phyloP scores from a whole-genome alignment of 768 basidiomycete genomes.

The Naematelia aurantialba region DNA sequence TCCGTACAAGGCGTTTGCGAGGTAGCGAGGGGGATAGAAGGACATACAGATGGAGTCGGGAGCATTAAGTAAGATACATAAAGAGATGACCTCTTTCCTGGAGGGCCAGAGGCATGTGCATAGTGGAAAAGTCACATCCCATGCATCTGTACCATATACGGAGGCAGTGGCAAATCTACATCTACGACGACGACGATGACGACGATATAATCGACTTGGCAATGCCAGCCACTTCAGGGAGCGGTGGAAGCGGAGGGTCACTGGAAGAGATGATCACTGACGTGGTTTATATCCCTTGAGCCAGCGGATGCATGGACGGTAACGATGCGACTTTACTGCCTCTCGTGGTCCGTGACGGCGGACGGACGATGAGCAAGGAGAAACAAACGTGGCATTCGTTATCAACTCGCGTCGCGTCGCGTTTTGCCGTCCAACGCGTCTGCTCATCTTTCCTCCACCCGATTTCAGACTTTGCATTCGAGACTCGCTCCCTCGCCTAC shows the following conservation, averaged over 20 bases:
- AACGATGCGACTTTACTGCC: no score
- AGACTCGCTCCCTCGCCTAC: background rate
- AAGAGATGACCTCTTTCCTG: background rate
- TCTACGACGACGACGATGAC: no score
- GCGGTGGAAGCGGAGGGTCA: no score
- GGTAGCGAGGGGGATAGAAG: slow-evolving; percentile 8
- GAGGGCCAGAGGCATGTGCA: background rate
- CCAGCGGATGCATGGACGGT: no score
- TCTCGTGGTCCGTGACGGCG: background rate
- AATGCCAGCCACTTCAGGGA: no score
- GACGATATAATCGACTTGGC: no score
- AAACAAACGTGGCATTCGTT: background rate
- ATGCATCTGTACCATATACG: background rate
- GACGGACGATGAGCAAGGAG: no score
- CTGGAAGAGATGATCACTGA: no score
- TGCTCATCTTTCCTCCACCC: background rate
- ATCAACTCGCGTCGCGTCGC: background rate
- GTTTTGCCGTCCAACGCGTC: background rate
- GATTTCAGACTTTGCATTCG: no score
- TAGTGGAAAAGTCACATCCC: background rate
- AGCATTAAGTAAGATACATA: background rate
- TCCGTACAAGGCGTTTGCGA: slow-evolving; percentile 14
- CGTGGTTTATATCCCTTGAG: no score
- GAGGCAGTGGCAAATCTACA: background rate
- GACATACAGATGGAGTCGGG: background rate